phyloP scores from a whole-genome alignment of 228 moss, liverwort and hornwort species.

The Sphagnum fallax region DNA sequence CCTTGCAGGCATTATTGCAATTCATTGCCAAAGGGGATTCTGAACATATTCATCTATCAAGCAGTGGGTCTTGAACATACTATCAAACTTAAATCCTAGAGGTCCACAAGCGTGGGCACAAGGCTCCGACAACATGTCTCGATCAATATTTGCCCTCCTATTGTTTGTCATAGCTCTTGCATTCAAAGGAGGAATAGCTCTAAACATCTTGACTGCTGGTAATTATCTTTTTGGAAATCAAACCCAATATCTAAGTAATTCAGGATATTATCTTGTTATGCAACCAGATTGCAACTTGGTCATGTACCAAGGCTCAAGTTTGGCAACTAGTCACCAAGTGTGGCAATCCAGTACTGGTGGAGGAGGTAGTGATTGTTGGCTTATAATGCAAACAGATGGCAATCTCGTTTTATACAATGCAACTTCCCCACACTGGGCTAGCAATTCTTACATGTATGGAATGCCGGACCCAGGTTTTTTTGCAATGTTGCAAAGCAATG shows the following conservation, averaged over 20 bases:
- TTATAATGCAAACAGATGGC: conserved; percentile 18
- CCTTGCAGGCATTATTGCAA: no score
- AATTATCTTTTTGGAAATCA: conserved; percentile 11
- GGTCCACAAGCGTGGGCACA: no score
- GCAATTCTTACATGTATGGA: conserved; percentile 4
- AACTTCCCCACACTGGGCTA: conserved; percentile 1
- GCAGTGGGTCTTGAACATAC: no score
- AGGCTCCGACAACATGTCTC: no score
- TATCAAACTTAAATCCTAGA: no score
- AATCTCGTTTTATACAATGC: conserved; percentile 6
- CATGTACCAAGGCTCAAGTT: conserved; percentile 10
- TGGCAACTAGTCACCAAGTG: conserved; percentile 4
- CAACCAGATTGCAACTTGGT: conserved; percentile 22
- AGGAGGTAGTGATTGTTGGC: conserved; percentile 8
- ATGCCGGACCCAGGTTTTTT: conserved; percentile 9
- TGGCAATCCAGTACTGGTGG: conserved; percentile 6
- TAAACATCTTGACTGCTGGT: conserved; percentile 14
- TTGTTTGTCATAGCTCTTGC: no score
- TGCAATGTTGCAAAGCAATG: conserved; percentile 19
- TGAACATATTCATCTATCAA: no score
- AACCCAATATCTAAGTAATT: conserved; percentile 16
- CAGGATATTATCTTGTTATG: conserved; percentile 21
- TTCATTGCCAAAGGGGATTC: no score
- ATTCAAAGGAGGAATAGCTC: no score
- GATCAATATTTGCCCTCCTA: no score